Percentiles rank a stretch among this genome's conserved stretches.
phyloP scores from a whole-genome alignment of 2,329 filamentous ascomycete species.

The Furcasterigmium furcatum region DNA sequence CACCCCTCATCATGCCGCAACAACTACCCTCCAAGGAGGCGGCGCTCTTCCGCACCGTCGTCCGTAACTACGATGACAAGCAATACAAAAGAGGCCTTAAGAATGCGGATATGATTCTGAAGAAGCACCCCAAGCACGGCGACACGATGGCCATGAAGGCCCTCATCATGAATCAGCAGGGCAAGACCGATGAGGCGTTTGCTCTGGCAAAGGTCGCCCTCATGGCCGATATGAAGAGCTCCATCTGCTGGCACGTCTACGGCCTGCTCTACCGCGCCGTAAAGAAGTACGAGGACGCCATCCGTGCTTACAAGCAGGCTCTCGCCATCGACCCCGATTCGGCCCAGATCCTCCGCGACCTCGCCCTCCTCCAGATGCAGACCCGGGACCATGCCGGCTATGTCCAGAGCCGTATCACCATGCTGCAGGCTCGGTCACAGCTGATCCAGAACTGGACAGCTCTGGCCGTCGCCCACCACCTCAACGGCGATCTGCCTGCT shows the following conservation, averaged over 20 bases:
- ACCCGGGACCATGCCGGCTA: conserved; percentile 96
- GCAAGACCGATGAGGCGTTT: conserved; percentile 92
- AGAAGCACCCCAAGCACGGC: conserved; percentile 92
- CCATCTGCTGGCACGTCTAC: conserved; percentile 99
- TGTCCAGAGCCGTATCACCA: conserved; percentile 80
- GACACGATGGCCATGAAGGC: conserved; percentile 99
- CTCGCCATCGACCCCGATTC: conserved; percentile 92
- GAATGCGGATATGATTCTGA: conserved; percentile 91
- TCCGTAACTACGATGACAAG: conserved; percentile 96
- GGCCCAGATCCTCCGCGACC: conserved; percentile 86
- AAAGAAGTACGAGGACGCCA: conserved; percentile 98
- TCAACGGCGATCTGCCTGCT: conserved; percentile 78
- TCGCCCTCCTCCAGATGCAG: conserved; percentile 90
- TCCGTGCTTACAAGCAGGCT: conserved; percentile 98
- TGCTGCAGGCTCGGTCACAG: conserved; percentile 80
- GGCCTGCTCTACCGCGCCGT: conserved; percentile 87
- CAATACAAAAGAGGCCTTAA: conserved; percentile 96
- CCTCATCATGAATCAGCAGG: conserved; percentile 88
- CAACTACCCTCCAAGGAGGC: conserved; percentile 82
- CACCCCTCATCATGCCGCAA: conserved; percentile 56
- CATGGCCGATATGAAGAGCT: conserved; percentile 96
- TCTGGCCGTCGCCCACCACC: conserved; percentile 88
- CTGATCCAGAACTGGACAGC: conserved; percentile 95
- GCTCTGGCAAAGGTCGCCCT: conserved; percentile 87
- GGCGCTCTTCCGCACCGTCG: conserved; percentile 89